Evolutionary conservation across 208 protist species (phyloP).

Genomic region (Borovskyia barvae): DNA sequence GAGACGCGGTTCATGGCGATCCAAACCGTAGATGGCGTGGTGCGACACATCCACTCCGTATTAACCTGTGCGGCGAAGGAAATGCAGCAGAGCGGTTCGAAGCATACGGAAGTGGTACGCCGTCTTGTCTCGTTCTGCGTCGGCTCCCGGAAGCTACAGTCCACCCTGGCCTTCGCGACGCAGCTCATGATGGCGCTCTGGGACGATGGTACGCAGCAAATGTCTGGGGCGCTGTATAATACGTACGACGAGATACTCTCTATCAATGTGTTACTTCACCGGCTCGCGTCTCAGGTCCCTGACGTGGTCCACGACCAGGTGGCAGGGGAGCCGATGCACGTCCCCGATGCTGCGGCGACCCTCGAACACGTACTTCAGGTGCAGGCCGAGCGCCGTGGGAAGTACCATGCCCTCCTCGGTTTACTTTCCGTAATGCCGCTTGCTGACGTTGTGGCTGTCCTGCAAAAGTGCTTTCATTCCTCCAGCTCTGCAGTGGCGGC

Average conservation of each 20-base stretch:
- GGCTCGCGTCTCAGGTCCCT: not conserved
- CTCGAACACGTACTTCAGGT: constrained; percentile 54
- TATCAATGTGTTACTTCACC: constrained; percentile 7
- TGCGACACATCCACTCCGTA: constrained; percentile 69
- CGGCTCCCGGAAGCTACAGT: constrained; percentile 33
- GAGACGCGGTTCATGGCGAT: constrained; percentile 91
- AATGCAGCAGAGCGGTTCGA: not conserved
- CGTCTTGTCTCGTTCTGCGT: constrained; percentile 31
- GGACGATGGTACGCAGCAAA: constrained; percentile 87
- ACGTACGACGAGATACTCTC: constrained; percentile 66
- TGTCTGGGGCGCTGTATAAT: constrained; percentile 79
- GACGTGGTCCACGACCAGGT: not conserved
- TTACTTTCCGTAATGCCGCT: constrained; percentile 54
- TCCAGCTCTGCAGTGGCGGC: not conserved
- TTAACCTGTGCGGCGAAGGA: constrained; percentile 20
- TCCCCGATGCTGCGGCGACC: constrained; percentile 13
- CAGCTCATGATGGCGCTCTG: constrained; percentile 85
- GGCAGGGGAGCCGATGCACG: not conserved
- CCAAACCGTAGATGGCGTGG: constrained; percentile 81
- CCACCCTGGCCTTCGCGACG: constrained; percentile 43
- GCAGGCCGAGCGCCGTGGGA: constrained; percentile 72
- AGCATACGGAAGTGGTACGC: not conserved
- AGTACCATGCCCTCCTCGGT: constrained; percentile 84
- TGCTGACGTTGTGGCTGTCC: constrained; percentile 36
- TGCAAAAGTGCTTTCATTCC: constrained; percentile 30